These are phyloP conservation scores for Penicillium rolfsii DNA, from an alignment of 2,329 filamentous ascomycete species.

Conservation along the genomic window DNA sequence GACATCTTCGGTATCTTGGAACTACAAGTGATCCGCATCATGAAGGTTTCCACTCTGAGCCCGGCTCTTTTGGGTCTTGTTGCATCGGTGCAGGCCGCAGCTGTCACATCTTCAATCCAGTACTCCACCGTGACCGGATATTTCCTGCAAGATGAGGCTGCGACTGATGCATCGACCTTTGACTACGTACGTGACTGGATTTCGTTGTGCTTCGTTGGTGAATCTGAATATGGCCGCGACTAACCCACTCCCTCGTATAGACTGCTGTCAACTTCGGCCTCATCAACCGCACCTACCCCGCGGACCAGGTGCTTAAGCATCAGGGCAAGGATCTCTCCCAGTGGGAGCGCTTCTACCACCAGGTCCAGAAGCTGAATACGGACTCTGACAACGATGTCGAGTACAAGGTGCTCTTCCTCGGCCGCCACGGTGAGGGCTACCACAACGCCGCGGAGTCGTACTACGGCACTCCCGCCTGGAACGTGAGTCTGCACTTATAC, in stretches of 20 bases:
- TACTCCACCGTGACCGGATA: constrained; percentile 52
- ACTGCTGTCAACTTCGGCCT: constrained; percentile 53
- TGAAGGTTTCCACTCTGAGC: constrained; percentile 69
- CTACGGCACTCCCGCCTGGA: constrained; percentile 64
- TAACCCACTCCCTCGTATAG: constrained; percentile 26
- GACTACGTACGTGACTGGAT: constrained; percentile 47
- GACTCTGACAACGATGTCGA: constrained; percentile 44
- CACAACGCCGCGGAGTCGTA: constrained; percentile 63
- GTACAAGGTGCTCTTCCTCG: constrained; percentile 62
- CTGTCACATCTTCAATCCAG: constrained; percentile 24
- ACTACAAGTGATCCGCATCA: constrained; percentile 8
- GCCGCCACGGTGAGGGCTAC: constrained; percentile 63
- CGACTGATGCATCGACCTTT: constrained; percentile 51
- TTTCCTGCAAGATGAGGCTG: constrained; percentile 53
- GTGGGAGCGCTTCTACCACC: constrained; percentile 59
- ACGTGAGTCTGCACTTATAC: constrained; percentile 46
- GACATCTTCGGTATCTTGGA: constrained; percentile 1
- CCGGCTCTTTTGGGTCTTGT: constrained; percentile 72
- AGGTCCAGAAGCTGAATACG: constrained; percentile 53
- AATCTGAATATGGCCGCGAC: background rate
- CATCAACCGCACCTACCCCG: constrained; percentile 51
- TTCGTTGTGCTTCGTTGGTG: background rate
- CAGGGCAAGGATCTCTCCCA: constrained; percentile 48
- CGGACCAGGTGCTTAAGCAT: constrained; percentile 36
- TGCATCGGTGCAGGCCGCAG: constrained; percentile 64